Conservation (phyloP, 2,329 filamentous ascomycete species). For the Monilinia vaccinii-corymbosi region DNA sequence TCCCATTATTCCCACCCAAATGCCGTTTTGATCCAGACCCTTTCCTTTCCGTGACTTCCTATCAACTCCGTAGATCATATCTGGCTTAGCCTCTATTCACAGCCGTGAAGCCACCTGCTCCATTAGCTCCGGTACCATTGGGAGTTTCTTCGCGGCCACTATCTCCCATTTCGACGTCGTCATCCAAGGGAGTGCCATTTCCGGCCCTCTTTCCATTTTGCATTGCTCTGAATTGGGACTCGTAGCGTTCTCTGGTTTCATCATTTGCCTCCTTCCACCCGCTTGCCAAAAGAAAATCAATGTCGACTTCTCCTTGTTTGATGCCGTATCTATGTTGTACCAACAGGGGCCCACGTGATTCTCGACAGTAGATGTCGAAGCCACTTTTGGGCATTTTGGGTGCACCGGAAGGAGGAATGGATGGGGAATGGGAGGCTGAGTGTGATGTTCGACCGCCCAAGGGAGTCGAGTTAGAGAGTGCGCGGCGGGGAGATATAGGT, state of each 20-base stretch:
- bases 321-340: slow-evolving; percentile 21
- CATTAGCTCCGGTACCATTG: slow-evolving; percentile 10
- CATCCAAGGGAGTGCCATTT: slow-evolving; percentile 18
- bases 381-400: slow-evolving; percentile 18
- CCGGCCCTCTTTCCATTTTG: slow-evolving; percentile 1
- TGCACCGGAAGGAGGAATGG: slow-evolving; percentile 7
- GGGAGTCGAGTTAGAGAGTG: slow-evolving; percentile 5
- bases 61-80: slow-evolving; percentile 5
- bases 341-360: slow-evolving; percentile 21
- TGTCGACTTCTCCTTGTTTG: slow-evolving; percentile 21
- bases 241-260: background rate
- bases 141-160: slow-evolving; percentile 24
- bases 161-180: slow-evolving; percentile 28
- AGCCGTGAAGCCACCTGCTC: slow-evolving; percentile 24
- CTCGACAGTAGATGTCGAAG: slow-evolving; percentile 27
- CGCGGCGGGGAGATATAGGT: slow-evolving; percentile 15
- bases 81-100: slow-evolving; percentile 22
- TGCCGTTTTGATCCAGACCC: background rate
- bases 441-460: slow-evolving; percentile 1
- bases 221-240: background rate
- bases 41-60: background rate
- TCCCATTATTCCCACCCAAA: background rate
- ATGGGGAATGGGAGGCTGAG: slow-evolving; percentile 10
- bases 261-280: slow-evolving; percentile 23
- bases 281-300: slow-evolving; percentile 23